Evolutionary conservation across 2,329 filamentous ascomycete genomes (phyloP).

Genomic region (Colletotrichum echinochloae): DNA sequence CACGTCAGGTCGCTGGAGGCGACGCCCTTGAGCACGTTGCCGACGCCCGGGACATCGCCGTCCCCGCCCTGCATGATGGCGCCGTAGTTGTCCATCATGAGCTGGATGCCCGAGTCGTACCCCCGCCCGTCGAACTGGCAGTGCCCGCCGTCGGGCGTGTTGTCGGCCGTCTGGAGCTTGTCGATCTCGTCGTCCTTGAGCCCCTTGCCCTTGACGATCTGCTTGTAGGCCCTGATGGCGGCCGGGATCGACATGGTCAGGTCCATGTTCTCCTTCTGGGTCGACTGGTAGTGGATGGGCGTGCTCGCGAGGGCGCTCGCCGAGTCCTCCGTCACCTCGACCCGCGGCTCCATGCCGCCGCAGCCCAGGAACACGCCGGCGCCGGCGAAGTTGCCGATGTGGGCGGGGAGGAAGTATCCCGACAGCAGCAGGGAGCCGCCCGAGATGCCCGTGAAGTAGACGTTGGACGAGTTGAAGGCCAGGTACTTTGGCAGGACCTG

Average conservation of each 20-base stretch:
- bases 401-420: conserved; percentile 69
- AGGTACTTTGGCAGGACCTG: conserved; percentile 63
- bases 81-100: conserved; percentile 64
- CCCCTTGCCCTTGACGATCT: conserved; percentile 57
- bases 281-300: conserved; percentile 68
- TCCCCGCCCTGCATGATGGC: conserved; percentile 65
- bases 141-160: conserved; percentile 66
- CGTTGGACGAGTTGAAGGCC: conserved; percentile 62
- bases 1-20: conserved; percentile 61
- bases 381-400: conserved; percentile 62
- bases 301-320: conserved; percentile 58
- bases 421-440: conserved; percentile 65
- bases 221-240: conserved; percentile 63
- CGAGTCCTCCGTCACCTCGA: conserved; percentile 57
- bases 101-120: conserved; percentile 66
- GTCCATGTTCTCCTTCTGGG: conserved; percentile 61
- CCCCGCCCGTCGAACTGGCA: conserved; percentile 67
- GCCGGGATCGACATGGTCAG: conserved; percentile 63
- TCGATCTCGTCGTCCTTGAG: conserved; percentile 59
- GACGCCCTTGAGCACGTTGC: conserved; percentile 60
- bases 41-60: conserved; percentile 62
- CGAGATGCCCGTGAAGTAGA: conserved; percentile 69
- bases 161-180: conserved; percentile 67
- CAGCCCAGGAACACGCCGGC: conserved; percentile 67
- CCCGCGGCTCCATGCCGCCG: conserved; percentile 65